These are phyloP conservation scores for Xylaria nigripes DNA, from an alignment of 495 filamentous ascomycete species.

Conservation along the genomic window DNA sequence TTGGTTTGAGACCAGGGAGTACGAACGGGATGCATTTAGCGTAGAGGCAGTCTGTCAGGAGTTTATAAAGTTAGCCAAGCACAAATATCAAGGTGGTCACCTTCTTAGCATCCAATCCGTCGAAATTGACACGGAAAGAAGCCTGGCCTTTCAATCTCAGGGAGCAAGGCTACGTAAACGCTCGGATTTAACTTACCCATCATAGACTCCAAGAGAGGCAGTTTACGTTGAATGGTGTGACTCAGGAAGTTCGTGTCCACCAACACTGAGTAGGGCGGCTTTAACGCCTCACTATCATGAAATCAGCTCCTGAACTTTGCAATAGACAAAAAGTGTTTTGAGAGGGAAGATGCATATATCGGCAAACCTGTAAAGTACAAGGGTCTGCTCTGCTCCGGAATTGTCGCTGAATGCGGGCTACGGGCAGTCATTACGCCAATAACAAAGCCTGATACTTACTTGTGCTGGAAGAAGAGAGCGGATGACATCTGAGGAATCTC, in stretches of 20 bases:
- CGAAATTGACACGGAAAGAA: background rate
- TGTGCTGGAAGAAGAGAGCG: conserved; percentile 89
- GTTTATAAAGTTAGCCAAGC: conserved; percentile 1
- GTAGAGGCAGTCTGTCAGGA: conserved; percentile 54
- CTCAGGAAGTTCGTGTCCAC: conserved; percentile 92
- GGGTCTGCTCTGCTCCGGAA: too few species aligned
- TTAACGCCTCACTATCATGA: conserved; percentile 52
- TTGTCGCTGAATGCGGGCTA: background rate
- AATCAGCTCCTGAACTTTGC: background rate
- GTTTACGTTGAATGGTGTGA: conserved; percentile 83
- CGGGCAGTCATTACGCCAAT: background rate
- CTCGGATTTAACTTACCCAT: conserved; percentile 13
- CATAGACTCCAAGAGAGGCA: conserved; percentile 76
- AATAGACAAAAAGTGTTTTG: background rate
- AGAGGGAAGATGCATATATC: background rate
- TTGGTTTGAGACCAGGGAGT: background rate
- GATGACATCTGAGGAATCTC: conserved; percentile 76
- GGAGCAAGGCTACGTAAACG: background rate
- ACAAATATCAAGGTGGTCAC: background rate
- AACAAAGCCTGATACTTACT: conserved; percentile 28
- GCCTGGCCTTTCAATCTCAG: background rate
- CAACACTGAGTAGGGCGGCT: conserved; percentile 80
- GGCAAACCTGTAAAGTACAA: background rate
- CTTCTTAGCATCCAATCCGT: background rate
- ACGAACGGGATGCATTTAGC: conserved; percentile 51